Conservation (phyloP, 2,329 filamentous ascomycete genomes). For the Fusarium beomiforme region DNA sequence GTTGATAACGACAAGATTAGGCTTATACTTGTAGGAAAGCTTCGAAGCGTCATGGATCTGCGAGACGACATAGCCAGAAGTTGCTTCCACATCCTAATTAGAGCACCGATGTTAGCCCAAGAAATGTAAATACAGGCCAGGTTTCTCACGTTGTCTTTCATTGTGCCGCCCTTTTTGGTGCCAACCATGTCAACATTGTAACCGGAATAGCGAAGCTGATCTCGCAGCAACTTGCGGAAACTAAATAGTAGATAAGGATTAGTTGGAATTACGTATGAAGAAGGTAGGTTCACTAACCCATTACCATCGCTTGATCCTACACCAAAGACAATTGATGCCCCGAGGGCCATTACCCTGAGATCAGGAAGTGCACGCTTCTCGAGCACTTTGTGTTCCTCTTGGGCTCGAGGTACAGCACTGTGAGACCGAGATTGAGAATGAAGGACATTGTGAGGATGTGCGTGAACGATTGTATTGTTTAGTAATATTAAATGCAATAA, state of each 20-base stretch:
- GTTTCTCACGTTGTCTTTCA: neutral
- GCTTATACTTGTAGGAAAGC: neutral
- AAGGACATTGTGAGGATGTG: too few species aligned
- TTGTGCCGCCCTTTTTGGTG: neutral
- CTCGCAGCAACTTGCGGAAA: neutral
- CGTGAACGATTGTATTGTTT: too few species aligned
- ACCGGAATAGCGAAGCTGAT: neutral
- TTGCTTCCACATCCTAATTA: neutral
- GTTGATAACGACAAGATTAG: neutral
- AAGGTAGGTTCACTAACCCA: neutral
- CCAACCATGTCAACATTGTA: neutral
- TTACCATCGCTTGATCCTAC: neutral
- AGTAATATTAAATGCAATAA: too few species aligned
- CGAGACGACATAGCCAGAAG: neutral
- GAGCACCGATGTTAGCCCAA: too few species aligned
- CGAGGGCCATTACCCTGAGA: neutral
- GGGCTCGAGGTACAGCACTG: too few species aligned
- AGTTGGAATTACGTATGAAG: too few species aligned
- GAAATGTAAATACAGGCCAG: neutral
- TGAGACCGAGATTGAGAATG: too few species aligned
- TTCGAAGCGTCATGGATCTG: neutral
- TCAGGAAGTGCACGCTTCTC: neutral
- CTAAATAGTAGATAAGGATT: neutral
- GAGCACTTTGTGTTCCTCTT: too few species aligned
- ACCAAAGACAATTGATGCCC: conserved; percentile 1